A percentile compares a stretch with the other conserved stretches of the same genome.
phyloP scores from a whole-genome alignment of 176 grass and related monocot species.

The Musa itinerans region DNA sequence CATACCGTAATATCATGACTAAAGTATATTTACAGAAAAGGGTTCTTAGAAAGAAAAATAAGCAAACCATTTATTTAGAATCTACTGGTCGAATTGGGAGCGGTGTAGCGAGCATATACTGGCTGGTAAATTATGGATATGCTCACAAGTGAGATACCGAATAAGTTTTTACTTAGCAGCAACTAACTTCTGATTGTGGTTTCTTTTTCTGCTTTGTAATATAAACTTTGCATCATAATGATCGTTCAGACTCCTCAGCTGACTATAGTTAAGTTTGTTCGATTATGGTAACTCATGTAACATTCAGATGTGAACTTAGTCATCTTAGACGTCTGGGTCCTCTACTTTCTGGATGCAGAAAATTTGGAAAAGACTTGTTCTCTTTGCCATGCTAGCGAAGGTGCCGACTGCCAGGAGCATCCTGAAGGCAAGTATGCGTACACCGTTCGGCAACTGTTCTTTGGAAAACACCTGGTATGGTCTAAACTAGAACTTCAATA shows the following conservation, averaged over 20 bases:
- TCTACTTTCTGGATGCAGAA: conserved; percentile 2
- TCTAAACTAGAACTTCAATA: not conserved
- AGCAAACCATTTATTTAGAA: no score
- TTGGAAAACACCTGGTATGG: conserved; percentile 71
- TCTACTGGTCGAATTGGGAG: no score
- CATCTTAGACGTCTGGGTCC: not conserved
- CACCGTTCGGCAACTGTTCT: conserved; percentile 46
- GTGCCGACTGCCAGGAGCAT: conserved; percentile 35
- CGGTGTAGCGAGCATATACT: no score
- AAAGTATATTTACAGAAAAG: no score
- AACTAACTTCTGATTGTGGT: no score
- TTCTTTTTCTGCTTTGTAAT: no score
- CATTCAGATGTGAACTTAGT: not conserved
- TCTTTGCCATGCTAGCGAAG: conserved; percentile 49
- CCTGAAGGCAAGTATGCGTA: not conserved
- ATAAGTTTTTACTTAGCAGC: no score
- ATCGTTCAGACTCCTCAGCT: not conserved
- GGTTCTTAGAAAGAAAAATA: no score
- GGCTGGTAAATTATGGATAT: no score
- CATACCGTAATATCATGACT: no score
- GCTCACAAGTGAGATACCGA: no score
- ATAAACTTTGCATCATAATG: no score
- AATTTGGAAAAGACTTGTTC: conserved; percentile 34
- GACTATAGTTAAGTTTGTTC: not conserved
- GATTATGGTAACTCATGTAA: not conserved